phyloP scores from a whole-genome alignment of 2,329 filamentous ascomycete species.

The Pseudogymnoascus sp. region DNA sequence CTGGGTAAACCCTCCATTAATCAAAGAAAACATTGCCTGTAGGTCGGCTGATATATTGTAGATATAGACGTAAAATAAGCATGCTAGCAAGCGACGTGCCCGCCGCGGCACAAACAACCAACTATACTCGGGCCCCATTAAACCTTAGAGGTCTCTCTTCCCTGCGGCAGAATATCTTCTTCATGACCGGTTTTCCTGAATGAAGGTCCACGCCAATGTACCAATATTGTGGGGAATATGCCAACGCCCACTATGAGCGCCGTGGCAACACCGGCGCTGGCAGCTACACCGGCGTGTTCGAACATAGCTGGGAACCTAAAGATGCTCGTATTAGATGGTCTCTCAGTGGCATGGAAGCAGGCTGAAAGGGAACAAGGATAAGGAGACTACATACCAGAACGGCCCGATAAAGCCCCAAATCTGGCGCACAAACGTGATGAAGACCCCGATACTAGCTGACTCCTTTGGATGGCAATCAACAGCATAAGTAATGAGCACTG shows the following conservation, averaged over 20 bases:
- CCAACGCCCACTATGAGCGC: conserved; percentile 31
- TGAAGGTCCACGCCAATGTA: conserved; percentile 22
- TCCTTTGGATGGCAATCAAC: conserved; percentile 50
- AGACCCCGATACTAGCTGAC: conserved; percentile 48
- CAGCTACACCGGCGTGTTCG: conserved; percentile 27
- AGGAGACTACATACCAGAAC: conserved; percentile 19
- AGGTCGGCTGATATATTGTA: not conserved
- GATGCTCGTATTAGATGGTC: conserved; percentile 14
- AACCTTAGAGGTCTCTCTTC: not conserved
- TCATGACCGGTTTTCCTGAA: not conserved
- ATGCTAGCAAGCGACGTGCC: not conserved
- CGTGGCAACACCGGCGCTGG: conserved; percentile 31
- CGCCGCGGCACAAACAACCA: not conserved
- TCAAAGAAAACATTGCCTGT: not conserved
- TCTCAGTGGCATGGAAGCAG: not conserved
- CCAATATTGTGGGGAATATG: conserved; percentile 27
- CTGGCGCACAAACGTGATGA: conserved; percentile 49
- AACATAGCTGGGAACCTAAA: conserved; percentile 35
- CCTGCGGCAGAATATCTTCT: not conserved
- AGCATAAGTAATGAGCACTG: conserved; percentile 52
- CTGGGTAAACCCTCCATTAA: not conserved
- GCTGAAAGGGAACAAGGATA: not conserved
- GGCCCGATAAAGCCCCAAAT: conserved; percentile 40
- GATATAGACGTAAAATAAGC: not conserved
- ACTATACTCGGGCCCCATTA: not conserved